Conservation (phyloP, 768 basidiomycete species). For the Imleria badia region DNA sequence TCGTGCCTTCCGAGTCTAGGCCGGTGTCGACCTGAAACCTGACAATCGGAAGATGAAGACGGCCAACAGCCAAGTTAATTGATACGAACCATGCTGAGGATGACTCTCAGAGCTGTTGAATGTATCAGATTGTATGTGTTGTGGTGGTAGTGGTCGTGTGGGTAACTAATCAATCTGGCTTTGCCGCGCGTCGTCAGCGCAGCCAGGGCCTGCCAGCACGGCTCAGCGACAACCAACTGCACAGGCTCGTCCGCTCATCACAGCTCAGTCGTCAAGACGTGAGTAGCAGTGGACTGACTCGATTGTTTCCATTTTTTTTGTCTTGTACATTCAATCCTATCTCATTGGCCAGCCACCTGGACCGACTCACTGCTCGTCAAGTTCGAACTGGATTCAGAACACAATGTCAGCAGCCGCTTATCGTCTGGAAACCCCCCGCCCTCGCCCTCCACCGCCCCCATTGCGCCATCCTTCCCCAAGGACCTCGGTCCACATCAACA, state of each 20-base stretch:
- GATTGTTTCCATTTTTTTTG: constrained; percentile 16
- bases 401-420: constrained; percentile 63
- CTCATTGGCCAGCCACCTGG: constrained; percentile 12
- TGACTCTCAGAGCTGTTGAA: neutral
- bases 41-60: neutral
- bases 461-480: constrained; percentile 51
- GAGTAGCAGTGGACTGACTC: constrained; percentile 5
- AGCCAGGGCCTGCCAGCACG: constrained; percentile 25
- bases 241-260: constrained; percentile 10
- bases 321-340: constrained; percentile 17
- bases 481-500: constrained; percentile 42
- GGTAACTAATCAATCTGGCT: constrained; percentile 16
- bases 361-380: constrained; percentile 1
- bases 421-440: constrained; percentile 61
- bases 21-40: neutral
- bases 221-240: constrained; percentile 27
- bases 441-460: constrained; percentile 58
- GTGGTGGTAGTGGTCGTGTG: constrained; percentile 2
- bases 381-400: constrained; percentile 38
- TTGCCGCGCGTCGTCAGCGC: constrained; percentile 33
- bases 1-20: neutral
- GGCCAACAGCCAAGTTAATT: neutral
- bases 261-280: constrained; percentile 5
- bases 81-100: neutral
- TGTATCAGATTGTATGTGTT: neutral